Evolutionary conservation across 306 rosid genomes (phyloP).

Genomic region (Prunus padus): DNA sequence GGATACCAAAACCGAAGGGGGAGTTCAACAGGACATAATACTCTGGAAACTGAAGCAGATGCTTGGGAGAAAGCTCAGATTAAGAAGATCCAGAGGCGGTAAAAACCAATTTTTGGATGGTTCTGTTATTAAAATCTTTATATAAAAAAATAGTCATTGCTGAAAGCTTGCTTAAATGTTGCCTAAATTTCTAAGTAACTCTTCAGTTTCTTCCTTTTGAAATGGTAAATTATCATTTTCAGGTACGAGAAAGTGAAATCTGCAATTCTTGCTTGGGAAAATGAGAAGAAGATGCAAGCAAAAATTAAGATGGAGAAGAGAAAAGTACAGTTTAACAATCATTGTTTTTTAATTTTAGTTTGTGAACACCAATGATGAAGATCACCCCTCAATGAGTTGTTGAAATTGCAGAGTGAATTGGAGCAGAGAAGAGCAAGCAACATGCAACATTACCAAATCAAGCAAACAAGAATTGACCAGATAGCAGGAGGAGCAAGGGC

Average conservation of each 20-base stretch:
- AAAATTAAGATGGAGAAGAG: slow-evolving; percentile 50
- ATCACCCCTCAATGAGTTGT: background rate
- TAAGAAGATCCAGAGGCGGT: slow-evolving; percentile 52
- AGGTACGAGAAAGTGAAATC: slow-evolving; percentile 57
- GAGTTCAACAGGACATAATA: slow-evolving; percentile 10
- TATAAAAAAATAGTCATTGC: background rate
- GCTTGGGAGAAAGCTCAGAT: slow-evolving; percentile 55
- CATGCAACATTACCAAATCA: slow-evolving; percentile 41
- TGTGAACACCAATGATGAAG: background rate
- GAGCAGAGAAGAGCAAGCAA: slow-evolving; percentile 44
- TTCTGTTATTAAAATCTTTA: background rate
- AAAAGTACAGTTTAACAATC: slow-evolving; percentile 29
- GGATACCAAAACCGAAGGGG: slow-evolving; percentile 28
- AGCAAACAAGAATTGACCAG: slow-evolving; percentile 53
- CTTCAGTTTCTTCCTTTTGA: background rate
- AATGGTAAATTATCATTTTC: slow-evolving; percentile 14
- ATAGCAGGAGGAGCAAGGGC: slow-evolving; percentile 54
- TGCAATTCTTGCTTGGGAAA: slow-evolving; percentile 50
- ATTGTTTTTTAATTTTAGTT: slow-evolving; percentile 1
- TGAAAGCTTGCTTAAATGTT: background rate
- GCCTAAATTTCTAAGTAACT: background rate
- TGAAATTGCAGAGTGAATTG: slow-evolving; percentile 39
- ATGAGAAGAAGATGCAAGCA: slow-evolving; percentile 53
- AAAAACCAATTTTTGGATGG: slow-evolving; percentile 10
- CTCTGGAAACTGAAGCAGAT: slow-evolving; percentile 37